Conservation (phyloP, 805 yeast genomes). For the Clavispora santaluciae region DNA sequence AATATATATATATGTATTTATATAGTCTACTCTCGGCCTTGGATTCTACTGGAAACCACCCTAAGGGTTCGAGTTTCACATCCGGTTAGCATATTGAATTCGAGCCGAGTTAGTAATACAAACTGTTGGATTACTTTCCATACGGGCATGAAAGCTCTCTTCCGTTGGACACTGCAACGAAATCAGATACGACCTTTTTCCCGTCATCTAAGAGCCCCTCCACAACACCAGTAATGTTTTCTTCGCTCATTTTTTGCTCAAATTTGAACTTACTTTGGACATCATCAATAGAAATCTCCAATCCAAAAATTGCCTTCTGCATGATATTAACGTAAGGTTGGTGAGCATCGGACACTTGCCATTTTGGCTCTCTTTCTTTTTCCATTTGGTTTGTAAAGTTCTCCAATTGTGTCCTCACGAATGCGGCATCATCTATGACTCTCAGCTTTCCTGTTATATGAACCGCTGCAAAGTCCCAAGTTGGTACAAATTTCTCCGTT, state of each 20-base stretch:
- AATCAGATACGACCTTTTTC: constrained; percentile 22
- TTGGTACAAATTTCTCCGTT: constrained; percentile 62
- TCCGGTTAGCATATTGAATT: neutral
- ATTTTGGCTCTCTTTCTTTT: constrained; percentile 33
- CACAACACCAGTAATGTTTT: constrained; percentile 50
- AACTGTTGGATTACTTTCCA: neutral
- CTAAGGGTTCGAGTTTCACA: neutral
- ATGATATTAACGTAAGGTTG: constrained; percentile 37
- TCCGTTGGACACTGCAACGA: constrained; percentile 14
- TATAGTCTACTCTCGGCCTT: too few relatives aligned
- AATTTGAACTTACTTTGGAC: constrained; percentile 54
- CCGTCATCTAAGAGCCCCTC: constrained; percentile 42
- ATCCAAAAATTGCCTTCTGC: constrained; percentile 51
- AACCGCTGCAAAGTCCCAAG: constrained; percentile 61
- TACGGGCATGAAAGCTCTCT: neutral
- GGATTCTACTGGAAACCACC: too few relatives aligned
- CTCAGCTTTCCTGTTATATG: constrained; percentile 51
- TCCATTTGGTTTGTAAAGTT: constrained; percentile 47
- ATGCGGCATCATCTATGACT: constrained; percentile 41
- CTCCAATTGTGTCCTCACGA: constrained; percentile 42
- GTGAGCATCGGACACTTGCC: constrained; percentile 60
- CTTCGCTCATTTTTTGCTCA: constrained; percentile 43
- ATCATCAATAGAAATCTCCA: constrained; percentile 45
- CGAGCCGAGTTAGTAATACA: too few relatives aligned
- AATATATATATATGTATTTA: too few relatives aligned